phyloP scores from a whole-genome alignment of 2,329 filamentous ascomycete species.

The Ilyonectria sp. region DNA sequence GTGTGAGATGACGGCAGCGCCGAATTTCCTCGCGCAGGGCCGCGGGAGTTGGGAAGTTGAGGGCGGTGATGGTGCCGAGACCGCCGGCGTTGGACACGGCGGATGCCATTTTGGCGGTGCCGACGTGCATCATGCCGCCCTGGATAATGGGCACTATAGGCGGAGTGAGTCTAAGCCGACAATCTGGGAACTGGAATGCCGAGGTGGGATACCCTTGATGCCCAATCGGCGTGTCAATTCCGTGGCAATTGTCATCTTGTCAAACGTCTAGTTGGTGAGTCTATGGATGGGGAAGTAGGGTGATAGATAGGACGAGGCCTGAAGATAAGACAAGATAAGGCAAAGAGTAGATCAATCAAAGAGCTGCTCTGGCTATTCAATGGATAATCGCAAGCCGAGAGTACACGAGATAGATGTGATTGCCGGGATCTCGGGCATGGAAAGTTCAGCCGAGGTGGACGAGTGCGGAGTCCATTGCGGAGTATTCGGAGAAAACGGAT shows the following conservation, averaged over 20 bases:
- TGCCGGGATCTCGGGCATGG: neutral
- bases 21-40: constrained; percentile 95
- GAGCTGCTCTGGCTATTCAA: too few relatives aligned
- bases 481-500: neutral
- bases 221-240: neutral
- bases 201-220: neutral
- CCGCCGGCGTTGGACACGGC: constrained; percentile 86
- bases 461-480: neutral
- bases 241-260: neutral
- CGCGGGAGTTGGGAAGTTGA: constrained; percentile 93
- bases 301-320: neutral
- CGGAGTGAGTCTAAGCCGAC: neutral
- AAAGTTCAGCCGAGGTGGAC: neutral
- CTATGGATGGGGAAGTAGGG: neutral
- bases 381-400: too few relatives aligned
- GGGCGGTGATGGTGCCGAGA: constrained; percentile 85
- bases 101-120: constrained; percentile 83
- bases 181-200: neutral
- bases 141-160: constrained; percentile 82
- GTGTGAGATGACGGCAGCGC: constrained; percentile 84
- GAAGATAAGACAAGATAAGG: neutral
- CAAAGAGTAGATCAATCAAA: too few relatives aligned
- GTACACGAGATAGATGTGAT: too few relatives aligned
- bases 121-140: constrained; percentile 90
- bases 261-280: neutral